Conservation (phyloP, 2,329 filamentous ascomycete genomes). For the Xylaria arbuscula region DNA sequence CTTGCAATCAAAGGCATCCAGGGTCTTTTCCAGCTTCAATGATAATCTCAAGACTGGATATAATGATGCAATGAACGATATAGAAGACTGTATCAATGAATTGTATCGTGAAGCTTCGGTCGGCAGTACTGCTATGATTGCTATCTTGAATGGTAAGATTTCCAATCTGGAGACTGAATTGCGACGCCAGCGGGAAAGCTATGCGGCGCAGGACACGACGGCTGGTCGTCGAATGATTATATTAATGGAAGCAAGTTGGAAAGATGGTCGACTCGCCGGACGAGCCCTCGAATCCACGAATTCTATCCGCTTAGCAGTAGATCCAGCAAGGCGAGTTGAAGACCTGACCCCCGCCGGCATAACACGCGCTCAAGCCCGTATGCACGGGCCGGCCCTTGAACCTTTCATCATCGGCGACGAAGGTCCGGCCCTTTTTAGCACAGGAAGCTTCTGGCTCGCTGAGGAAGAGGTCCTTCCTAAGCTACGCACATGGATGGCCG, state of each 20-base stretch:
- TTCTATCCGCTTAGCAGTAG: background rate
- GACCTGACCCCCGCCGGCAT: slow-evolving; percentile 6
- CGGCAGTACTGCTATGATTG: slow-evolving; percentile 28
- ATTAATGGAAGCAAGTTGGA: slow-evolving; percentile 19
- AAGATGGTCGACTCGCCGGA: background rate
- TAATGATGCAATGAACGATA: slow-evolving; percentile 13
- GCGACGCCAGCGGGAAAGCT: slow-evolving; percentile 13
- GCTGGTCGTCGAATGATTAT: slow-evolving; percentile 23
- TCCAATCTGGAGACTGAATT: slow-evolving; percentile 17
- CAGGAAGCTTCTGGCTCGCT: slow-evolving; percentile 28
- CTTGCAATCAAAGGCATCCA: slow-evolving; percentile 25
- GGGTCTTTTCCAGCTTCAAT: slow-evolving; percentile 33
- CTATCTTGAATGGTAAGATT: slow-evolving; percentile 20
- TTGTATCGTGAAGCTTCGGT: slow-evolving; percentile 33
- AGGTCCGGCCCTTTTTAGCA: slow-evolving; percentile 21
- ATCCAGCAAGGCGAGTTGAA: slow-evolving; percentile 17
- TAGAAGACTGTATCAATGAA: slow-evolving; percentile 31
- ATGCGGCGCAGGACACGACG: slow-evolving; percentile 3
- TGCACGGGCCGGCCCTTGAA: slow-evolving; percentile 10
- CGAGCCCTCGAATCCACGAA: background rate
- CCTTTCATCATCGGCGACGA: slow-evolving; percentile 32
- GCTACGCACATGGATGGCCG: slow-evolving; percentile 31
- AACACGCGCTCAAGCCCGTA: slow-evolving; percentile 27
- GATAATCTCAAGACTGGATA: slow-evolving; percentile 19
- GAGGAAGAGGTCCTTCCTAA: slow-evolving; percentile 34